Evolutionary conservation across 1,284 basidiomycete species (phyloP), one percentile per base, ranked within the genome.

Genomic region (Porogramme epimiltina): DNA sequence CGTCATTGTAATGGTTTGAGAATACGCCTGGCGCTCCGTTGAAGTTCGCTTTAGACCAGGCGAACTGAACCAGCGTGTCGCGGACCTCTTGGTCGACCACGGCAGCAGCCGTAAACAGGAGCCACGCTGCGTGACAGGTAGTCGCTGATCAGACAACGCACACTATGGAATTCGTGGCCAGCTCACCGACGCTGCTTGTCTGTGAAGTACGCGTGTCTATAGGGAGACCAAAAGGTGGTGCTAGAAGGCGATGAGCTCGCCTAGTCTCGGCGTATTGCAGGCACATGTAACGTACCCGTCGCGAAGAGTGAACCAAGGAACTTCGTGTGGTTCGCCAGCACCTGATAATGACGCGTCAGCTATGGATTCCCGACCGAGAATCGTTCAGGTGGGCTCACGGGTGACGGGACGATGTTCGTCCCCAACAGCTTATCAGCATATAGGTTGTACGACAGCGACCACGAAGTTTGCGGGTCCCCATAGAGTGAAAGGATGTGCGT

Each of bases 401-500:
- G 26, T 19, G 59, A 42, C 33, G 52, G 47, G 0, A 68, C 47
- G 18, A 68, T 39, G 19, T 54, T 45, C 0, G 58, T 60, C 13
- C 55, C 54, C 8, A 89, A 72, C 24, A 88, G 67, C 59, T 77
- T 81, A 66, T 88, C 85, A 3, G 77, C 82, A 51, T 75, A 86
- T 15, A 89, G 63, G 66, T 88, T 88, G 68, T 89, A 88, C 19
- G 80, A 69, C 38, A 84, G 62, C 8, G 81, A 79, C 81, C 82
- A 85, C 67, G 76, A 76, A 55, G 58, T 62, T 55, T 60, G 62
- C 40, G 71, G 66, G 48, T 77, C 68, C 13, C 75, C 77, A 51
- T 81, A 83, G 10, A 65, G 73, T 40, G 49, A 48, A 47, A 62
- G 49, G 4, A 68, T 13, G 58, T 82, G 63, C 72, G 79, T 51